These are phyloP conservation scores for Botrytis sinoallii DNA, from an alignment of 2,329 filamentous ascomycete genomes.

Conservation along the genomic window DNA sequence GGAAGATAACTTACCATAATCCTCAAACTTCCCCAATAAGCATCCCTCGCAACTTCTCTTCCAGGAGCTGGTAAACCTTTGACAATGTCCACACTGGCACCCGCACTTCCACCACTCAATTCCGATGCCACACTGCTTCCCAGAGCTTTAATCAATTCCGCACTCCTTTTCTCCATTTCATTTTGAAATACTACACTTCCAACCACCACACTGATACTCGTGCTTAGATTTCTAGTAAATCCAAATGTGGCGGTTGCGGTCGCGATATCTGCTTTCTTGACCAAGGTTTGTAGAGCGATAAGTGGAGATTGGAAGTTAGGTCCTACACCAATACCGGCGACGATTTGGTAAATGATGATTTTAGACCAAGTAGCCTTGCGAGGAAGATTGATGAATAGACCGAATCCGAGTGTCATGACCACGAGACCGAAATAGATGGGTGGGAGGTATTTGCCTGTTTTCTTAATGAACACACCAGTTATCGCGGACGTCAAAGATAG, in stretches of 20 bases:
- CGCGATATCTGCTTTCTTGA: constrained; percentile 62
- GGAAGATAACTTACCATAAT: constrained; percentile 26
- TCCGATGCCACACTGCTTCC: constrained; percentile 28
- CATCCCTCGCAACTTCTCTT: constrained; percentile 28
- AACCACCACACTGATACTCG: constrained; percentile 48
- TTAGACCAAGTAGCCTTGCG: constrained; percentile 51
- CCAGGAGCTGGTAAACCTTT: constrained; percentile 26
- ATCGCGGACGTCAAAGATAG: constrained; percentile 60
- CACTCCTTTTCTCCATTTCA: constrained; percentile 38
- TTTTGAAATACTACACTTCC: constrained; percentile 52
- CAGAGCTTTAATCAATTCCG: constrained; percentile 26
- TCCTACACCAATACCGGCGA: constrained; percentile 62
- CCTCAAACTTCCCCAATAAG: constrained; percentile 31
- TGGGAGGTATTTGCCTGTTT: constrained; percentile 63
- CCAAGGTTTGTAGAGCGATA: constrained; percentile 63
- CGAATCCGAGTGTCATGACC: constrained; percentile 62
- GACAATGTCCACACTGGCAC: constrained; percentile 32
- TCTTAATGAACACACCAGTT: constrained; percentile 56
- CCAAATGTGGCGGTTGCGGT: constrained; percentile 62
- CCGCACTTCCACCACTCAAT: constrained; percentile 33
- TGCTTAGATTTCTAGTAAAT: constrained; percentile 48
- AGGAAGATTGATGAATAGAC: constrained; percentile 61
- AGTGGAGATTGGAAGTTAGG: constrained; percentile 68
- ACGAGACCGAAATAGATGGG: constrained; percentile 58
- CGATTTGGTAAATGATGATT: constrained; percentile 59